phyloP scores from a whole-genome alignment of 352 stramenopile species.

The Thraustochytrium striatum region DNA sequence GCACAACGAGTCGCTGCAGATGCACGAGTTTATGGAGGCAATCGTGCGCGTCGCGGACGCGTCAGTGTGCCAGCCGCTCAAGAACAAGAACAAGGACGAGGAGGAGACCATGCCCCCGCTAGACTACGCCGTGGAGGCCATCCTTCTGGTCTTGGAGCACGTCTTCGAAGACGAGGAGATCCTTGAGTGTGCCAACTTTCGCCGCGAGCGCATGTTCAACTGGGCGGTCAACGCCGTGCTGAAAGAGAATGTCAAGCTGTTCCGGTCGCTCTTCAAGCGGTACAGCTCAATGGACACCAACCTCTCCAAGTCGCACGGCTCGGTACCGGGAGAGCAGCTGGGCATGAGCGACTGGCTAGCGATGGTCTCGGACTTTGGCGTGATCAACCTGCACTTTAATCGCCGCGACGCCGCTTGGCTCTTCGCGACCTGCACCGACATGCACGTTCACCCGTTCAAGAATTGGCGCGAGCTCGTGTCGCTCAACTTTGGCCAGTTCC shows the following conservation, averaged over 20 bases:
- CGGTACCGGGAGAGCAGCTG: neutral
- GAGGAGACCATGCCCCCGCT: neutral
- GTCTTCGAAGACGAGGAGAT: slow-evolving; percentile 18
- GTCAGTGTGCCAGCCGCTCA: slow-evolving; percentile 3
- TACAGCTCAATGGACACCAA: slow-evolving; percentile 3
- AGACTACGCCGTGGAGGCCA: neutral
- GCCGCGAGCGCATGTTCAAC: slow-evolving; percentile 30
- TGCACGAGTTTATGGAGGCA: slow-evolving; percentile 32
- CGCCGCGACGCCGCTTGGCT: slow-evolving; percentile 32
- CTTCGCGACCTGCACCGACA: neutral
- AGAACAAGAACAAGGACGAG: neutral
- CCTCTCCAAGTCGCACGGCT: neutral
- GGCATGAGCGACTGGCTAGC: slow-evolving; percentile 29
- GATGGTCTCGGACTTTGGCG: slow-evolving; percentile 10
- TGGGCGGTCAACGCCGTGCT: slow-evolving; percentile 35
- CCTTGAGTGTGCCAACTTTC: slow-evolving; percentile 5
- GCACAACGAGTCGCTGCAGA: neutral
- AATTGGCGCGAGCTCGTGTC: neutral
- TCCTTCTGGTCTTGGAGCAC: neutral
- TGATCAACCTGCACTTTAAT: slow-evolving; percentile 7
- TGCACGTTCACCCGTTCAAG: neutral
- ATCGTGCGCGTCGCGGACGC: slow-evolving; percentile 31
- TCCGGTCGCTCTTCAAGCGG: slow-evolving; percentile 12
- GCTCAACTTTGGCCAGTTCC: slow-evolving; percentile 22
- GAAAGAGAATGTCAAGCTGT: slow-evolving; percentile 22